A percentile compares a stretch with the other conserved stretches of the same genome.
phyloP scores from a whole-genome alignment of 306 rosid species.

The Vigna nakashimae region DNA sequence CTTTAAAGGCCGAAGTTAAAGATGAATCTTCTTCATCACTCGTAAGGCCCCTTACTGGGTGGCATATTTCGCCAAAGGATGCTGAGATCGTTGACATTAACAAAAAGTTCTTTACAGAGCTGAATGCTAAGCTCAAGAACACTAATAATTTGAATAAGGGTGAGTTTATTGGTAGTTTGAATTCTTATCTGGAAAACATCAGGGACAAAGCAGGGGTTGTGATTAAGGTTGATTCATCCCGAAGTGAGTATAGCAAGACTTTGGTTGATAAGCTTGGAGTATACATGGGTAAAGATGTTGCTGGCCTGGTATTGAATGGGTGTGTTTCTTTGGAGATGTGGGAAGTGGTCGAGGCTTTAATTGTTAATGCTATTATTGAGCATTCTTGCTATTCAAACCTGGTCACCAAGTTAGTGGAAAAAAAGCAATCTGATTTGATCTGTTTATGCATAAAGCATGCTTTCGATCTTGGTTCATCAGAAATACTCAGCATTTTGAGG shows the following conservation, averaged over 20 bases:
- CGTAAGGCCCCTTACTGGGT: slow-evolving; percentile 59
- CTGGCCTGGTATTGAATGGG: slow-evolving; percentile 69
- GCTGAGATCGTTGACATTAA: slow-evolving; percentile 57
- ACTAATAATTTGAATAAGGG: slow-evolving; percentile 45
- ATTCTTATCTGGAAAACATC: slow-evolving; percentile 61
- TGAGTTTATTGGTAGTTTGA: slow-evolving; percentile 60
- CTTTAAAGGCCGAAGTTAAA: slow-evolving; percentile 52
- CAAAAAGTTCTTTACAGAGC: slow-evolving; percentile 58
- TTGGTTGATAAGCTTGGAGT: slow-evolving; percentile 61
- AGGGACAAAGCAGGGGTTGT: slow-evolving; percentile 52
- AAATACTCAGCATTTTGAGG: slow-evolving; percentile 69
- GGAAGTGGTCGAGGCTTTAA: slow-evolving; percentile 73
- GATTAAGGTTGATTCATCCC: slow-evolving; percentile 48
- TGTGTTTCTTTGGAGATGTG: slow-evolving; percentile 71
- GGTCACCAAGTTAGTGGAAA: slow-evolving; percentile 57
- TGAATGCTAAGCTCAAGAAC: slow-evolving; percentile 57
- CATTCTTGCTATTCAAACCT: slow-evolving; percentile 58
- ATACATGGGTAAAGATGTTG: slow-evolving; percentile 59
- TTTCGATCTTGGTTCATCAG: slow-evolving; percentile 66
- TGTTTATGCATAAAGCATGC: slow-evolving; percentile 73
- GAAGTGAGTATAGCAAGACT: slow-evolving; percentile 43
- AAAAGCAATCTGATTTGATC: slow-evolving; percentile 68
- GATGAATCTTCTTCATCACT: slow-evolving; percentile 50
- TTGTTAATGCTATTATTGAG: slow-evolving; percentile 60
- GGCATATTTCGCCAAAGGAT: slow-evolving; percentile 67